Evolutionary conservation across 2,329 filamentous ascomycete genomes (phyloP), one percentile per base, ranked within the genome.

Genomic region (Exutisphaerella laricina): DNA sequence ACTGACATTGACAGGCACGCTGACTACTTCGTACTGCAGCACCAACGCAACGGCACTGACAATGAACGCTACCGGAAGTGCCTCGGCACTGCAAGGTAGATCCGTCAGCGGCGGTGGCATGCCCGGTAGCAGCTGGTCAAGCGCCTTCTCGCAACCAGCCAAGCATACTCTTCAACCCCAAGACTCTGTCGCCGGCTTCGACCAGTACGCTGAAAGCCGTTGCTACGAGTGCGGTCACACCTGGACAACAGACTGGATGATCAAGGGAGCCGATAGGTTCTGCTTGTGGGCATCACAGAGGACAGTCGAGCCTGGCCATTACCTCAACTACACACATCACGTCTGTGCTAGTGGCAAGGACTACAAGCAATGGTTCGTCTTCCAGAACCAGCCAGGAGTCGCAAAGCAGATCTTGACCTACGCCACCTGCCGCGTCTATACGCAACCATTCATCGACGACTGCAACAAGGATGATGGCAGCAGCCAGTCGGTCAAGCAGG

Each of bases 361-460:
- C 13, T 33, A 17, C 4, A 17, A 9, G 13, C 30, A 31, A 18
- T 33, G 30, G 30, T 33, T 33, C 30, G 8, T 18, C 4, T 33
- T 33, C 14, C 16, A 33, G n/a, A 33, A 33, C 7, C 30, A n/a
- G n/a, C n/a, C n/a, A n/a, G n/a, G n/a, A n/a, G n/a, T n/a, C n/a
- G n/a, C n/a, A n/a, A n/a, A n/a, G n/a, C n/a, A n/a, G n/a, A n/a
- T n/a, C n/a, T n/a, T n/a, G n/a, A n/a, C n/a, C n/a, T n/a, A n/a
- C n/a, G n/a, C n/a, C n/a, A n/a, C n/a, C n/a, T n/a, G n/a, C 14
- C 30, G 30, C 17, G 10, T 33, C 13, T 33, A 17, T 18, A 33
- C 30, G 9, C 30, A 33, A 12, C 30, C 30, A 33, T 30, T 39
- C 23, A 29, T 66, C 21, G 50, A 61, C 43, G 61, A 59, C n/a